Evolutionary conservation across 1,284 basidiomycete species (phyloP).

Genomic region (Fistulinella cinereoalba): DNA sequence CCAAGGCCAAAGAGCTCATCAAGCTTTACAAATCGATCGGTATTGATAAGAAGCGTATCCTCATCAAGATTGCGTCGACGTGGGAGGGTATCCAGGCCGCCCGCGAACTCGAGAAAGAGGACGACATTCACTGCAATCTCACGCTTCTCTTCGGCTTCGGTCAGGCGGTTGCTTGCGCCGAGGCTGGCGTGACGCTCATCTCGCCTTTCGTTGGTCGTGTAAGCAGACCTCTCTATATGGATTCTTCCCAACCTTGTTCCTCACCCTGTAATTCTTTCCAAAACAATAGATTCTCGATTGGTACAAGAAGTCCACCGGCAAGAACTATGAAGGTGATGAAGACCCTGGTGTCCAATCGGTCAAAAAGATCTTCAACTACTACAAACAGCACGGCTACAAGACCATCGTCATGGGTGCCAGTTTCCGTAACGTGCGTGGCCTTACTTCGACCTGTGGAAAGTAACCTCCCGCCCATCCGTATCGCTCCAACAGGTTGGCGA

Average conservation of each 20-base stretch:
- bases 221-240: slow-evolving; percentile 35
- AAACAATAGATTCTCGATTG: slow-evolving; percentile 82
- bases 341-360: slow-evolving; percentile 97
- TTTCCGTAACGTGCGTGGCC: slow-evolving; percentile 81
- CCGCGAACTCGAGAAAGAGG: slow-evolving; percentile 86
- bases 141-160: slow-evolving; percentile 97
- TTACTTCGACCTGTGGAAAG: slow-evolving; percentile 8
- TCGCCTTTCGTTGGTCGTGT: slow-evolving; percentile 97
- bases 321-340: slow-evolving; percentile 79
- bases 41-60: slow-evolving; percentile 85
- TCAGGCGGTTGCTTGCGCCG: slow-evolving; percentile 97
- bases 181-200: slow-evolving; percentile 95
- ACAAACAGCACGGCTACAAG: slow-evolving; percentile 97
- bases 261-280: background rate
- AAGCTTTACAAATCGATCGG: slow-evolving; percentile 90
- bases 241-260: slow-evolving; percentile 15
- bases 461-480: slow-evolving; percentile 65
- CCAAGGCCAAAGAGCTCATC: slow-evolving; percentile 86
- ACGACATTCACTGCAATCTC: slow-evolving; percentile 96
- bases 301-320: slow-evolving; percentile 88
- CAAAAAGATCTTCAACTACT: slow-evolving; percentile 97
- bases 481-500: slow-evolving; percentile 63
- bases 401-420: slow-evolving; percentile 99
- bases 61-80: slow-evolving; percentile 99
- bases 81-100: slow-evolving; percentile 99